Evolutionary conservation across 139 green algal genomes (phyloP), one percentile per base, ranked within the genome.

Genomic region (Auxenochlorella protothecoides): DNA sequence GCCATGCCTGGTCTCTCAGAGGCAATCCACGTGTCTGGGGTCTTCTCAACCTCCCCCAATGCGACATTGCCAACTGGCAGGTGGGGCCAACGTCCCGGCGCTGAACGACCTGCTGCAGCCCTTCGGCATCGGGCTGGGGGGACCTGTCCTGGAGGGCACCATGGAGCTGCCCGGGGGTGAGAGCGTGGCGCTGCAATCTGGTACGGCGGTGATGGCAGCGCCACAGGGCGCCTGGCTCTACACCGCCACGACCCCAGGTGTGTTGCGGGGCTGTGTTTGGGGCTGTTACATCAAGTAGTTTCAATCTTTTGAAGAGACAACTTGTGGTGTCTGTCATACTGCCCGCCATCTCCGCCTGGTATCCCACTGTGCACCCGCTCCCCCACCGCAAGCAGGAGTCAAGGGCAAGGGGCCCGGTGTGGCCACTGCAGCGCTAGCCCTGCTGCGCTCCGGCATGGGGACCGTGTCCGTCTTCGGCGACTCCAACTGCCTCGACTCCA

Each of bases 71-170:
- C 27, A 44, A 44, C 27, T 44, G 27, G 74, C 79, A 71, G 93
- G 93, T 14, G 95, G 95, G 12, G 86, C 87, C n/a, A 97, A 99
- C 77, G 83, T 99, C 52, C 95, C 95, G 11, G 95, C 91, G 0
- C 74, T 99, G 8, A 99, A 99, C 77, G 92, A 97, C 55, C 77
- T 99, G 70, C 85, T 99, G 62, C 74, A 70, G 10, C 83, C 84
- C 0, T 96, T 89, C 71, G 86, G 85, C 5, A 84, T 94, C n/a
- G 27, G 27, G 27, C 27, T 44, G 27, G 27, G 27, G 27, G 27
- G 27, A 44, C 27, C 27, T 44, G 27, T 44, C 27, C 27, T 44
- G 27, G 27, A 44, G 27, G 27, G 27, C 27, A 44, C 27, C 27
- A 44, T 44, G 27, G 27, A 44, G 27, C 27, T 44, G 27, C 27